Base-by-base conservation (phyloP, 1,139 yeast genomes). In the Magnusiomyces ingens region DNA sequence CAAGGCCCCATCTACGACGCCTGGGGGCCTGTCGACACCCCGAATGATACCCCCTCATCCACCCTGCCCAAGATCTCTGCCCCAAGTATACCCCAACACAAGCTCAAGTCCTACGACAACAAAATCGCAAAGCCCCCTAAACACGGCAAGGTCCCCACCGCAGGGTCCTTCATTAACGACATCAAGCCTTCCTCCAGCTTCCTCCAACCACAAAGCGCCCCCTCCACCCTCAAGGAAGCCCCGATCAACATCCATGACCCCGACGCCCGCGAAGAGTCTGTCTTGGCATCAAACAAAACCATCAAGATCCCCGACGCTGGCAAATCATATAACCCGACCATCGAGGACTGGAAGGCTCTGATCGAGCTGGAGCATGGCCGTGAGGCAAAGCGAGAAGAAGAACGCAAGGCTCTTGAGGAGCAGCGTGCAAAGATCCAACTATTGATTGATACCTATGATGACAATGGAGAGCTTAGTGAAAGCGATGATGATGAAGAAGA, bases 251-350 rank as follows among this genome's bases (percentile, higher is more conserved):
- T 61, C 65, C 21, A 36, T 21, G 49, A 46, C 37, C 62, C 65
- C 1, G 67, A 66, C 18, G 26, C 46, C 15, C 32, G 32, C 32
- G 32, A 26, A 8, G 32, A 26, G 8, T 5, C 8, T 8, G 8
- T 26, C 1, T 12, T 19, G 12, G 36, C 45, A 26, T 5, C 8
- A 4, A 26, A 66, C 1, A 59, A 77, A 21, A 68, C 75, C 5
- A 82, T 80, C 22, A 71, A 65, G 6, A 57, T 82, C 5, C 89
- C 93, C 18, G 85, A 84, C 62, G 93, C 84, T 1, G 99, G 99
- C 53, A 86, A 86, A 68, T 91, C 98, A 2, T 93, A 93, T 67
- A 93, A 93, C 67, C 99, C 99, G 38, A 79, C 94, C 13, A 74
- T 85, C 59, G 86, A 84, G 57, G 81, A 88, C 38, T 93, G 99